Evolutionary conservation across 1,284 basidiomycete species (phyloP).

Genomic region (Cronartium quercuum): DNA sequence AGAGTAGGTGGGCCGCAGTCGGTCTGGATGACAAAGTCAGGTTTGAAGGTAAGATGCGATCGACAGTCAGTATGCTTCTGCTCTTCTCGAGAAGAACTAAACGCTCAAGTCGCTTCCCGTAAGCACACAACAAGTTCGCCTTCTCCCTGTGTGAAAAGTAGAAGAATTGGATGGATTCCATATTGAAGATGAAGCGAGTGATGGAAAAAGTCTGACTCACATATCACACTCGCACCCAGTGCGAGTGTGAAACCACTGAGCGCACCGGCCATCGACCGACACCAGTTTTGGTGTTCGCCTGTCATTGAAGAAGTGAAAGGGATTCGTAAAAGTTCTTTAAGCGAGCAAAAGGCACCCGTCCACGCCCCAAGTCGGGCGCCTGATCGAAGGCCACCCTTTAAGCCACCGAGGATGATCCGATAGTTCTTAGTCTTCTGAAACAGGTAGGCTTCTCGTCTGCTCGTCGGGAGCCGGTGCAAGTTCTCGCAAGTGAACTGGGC

Average conservation of each 20-base stretch:
- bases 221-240: conserved; percentile 7
- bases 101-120: too few species aligned
- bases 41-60: not conserved
- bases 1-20: conserved; percentile 9
- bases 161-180: not conserved
- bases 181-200: not conserved
- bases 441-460: conserved; percentile 11
- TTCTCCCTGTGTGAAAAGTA: too few species aligned
- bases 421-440: conserved; percentile 38
- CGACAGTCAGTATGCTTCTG: not conserved
- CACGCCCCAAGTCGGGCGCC: conserved; percentile 5
- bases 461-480: conserved; percentile 25
- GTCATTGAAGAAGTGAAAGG: not conserved
- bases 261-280: conserved; percentile 2
- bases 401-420: conserved; percentile 21
- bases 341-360: conserved; percentile 14
- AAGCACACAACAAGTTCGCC: too few species aligned
- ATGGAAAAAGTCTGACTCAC: not conserved
- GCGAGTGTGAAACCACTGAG: conserved; percentile 19
- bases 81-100: too few species aligned
- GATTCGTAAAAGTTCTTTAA: conserved; percentile 1
- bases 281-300: not conserved
- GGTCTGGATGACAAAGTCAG: not conserved
- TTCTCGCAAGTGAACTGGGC: conserved; percentile 31
- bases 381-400: conserved; percentile 27